Evolutionary conservation across 2,329 filamentous ascomycete species (phyloP).

Genomic region (Blastomyces silverae): DNA sequence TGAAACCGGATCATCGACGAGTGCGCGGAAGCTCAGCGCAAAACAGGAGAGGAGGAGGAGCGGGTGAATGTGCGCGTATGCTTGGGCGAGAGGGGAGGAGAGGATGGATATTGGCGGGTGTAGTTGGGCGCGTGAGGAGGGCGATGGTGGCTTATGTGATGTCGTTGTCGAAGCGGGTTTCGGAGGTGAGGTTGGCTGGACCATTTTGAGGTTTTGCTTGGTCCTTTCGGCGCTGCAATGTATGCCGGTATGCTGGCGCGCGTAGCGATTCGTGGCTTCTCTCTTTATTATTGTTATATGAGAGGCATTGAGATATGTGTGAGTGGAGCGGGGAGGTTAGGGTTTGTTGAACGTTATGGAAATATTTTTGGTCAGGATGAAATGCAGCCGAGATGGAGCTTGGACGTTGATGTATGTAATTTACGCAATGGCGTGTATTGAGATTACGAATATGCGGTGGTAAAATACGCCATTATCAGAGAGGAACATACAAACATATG

Average conservation of each 20-base stretch:
- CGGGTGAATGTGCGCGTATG: constrained; percentile 62
- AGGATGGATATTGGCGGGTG: constrained; percentile 44
- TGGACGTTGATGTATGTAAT: constrained; percentile 6
- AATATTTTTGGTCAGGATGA: background rate
- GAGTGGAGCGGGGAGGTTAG: background rate
- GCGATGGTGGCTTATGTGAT: constrained; percentile 9
- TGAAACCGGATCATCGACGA: constrained; percentile 63
- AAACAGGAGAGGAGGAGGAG: constrained; percentile 59
- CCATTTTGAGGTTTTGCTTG: background rate
- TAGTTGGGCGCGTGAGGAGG: constrained; percentile 21
- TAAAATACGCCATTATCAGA: constrained; percentile 4
- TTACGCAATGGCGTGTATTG: background rate
- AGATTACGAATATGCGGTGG: background rate
- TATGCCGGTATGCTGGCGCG: background rate
- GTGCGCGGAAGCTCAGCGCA: constrained; percentile 54
- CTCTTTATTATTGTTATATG: background rate
- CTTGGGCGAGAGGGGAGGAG: constrained; percentile 43
- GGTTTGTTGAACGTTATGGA: background rate
- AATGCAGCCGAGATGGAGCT: background rate
- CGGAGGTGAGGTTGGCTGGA: constrained; percentile 16
- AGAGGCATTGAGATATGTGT: constrained; percentile 6
- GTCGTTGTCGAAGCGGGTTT: constrained; percentile 10
- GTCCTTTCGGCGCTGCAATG: background rate
- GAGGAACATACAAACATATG: no score
- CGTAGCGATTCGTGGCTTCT: background rate